Base-by-base conservation (phyloP, 1,139 yeast genomes). In the Meyerozyma smithsonii region DNA sequence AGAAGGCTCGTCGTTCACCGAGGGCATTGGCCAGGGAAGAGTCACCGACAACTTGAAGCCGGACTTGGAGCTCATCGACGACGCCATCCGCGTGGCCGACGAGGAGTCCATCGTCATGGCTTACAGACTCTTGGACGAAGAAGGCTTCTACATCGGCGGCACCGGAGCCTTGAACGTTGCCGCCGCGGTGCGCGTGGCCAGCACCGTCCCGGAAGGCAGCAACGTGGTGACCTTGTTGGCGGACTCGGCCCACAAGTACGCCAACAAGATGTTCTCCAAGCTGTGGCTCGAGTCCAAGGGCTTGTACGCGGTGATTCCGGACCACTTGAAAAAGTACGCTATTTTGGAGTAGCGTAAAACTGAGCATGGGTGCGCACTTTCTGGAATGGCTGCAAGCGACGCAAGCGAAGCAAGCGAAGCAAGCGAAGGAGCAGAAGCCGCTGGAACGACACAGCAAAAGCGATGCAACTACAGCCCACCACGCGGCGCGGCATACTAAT, bases 11-110 rank as follows among this genome's bases (percentile, higher is more conserved):
- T 84, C 95, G 1, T 88, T 90, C 61, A 89, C 96, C 14, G 97
- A 89, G 64, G 97, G 97, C 32, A 87, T 89, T 62, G 97, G 97
- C 28, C 97, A 89, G 63, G 96, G 96, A 36, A 75, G 97, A 52
- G 84, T 89, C 51, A 89, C 97, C 7, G 84, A 78, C 46, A 89
- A 89, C 59, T 73, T 89, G 62, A 69, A 71, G 32, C 86, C 81
- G 28, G 96, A 87, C 47, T 63, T 88, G 25, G 82, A 74, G 14
- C 55, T 76, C 17, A 74, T 86, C 37, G 84, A 88, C 52, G 95
- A 85, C 52, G 92, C 90, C 6, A 62, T 85, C 39, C 73, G 76
- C 46, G 79, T 89, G 40, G 77, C 89, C 1, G 97, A 89, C 60
- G 81, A 81, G 50, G 74, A 78, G 11, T 73, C 85, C 26, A 87